A percentile compares a stretch with the other conserved stretches of the same genome.
Evolutionary conservation across 345 rosid species (phyloP).

Genomic region (Eucalyptus coolabah): DNA sequence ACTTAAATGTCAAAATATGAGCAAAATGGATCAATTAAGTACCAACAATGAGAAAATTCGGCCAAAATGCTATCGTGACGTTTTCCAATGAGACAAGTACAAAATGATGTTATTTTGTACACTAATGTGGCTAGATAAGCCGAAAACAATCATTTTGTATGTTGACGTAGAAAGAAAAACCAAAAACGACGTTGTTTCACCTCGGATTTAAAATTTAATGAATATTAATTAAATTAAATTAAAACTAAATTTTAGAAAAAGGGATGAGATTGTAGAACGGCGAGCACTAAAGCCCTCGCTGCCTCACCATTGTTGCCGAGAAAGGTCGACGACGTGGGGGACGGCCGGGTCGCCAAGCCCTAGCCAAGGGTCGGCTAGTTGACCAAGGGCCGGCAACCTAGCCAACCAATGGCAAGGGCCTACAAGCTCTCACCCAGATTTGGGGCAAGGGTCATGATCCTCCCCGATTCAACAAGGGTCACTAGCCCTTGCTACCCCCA

Average conservation of each 20-base stretch:
- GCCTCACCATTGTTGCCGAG: fast-evolving
- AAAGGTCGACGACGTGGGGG: fast-evolving
- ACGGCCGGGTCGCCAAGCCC: fast-evolving
- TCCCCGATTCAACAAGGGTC: fast-evolving
- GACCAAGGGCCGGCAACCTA: fast-evolving
- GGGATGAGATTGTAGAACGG: too few relatives aligned
- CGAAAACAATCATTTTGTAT: too few relatives aligned
- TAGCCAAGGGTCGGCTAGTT: fast-evolving
- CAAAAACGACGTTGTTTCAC: fast-evolving
- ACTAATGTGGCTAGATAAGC: fast-evolving
- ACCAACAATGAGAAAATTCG: fast-evolving
- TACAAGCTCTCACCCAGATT: too few relatives aligned
- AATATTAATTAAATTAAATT: too few relatives aligned
- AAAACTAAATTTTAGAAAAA: too few relatives aligned
- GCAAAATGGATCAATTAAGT: fast-evolving
- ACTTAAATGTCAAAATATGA: too few relatives aligned
- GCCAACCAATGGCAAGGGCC: fast-evolving
- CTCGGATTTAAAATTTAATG: too few relatives aligned
- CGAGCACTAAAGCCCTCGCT: fast-evolving
- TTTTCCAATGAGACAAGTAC: fast-evolving
- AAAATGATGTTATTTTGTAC: too few relatives aligned
- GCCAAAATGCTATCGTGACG: fast-evolving
- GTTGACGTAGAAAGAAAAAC: too few relatives aligned
- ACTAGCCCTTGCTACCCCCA: too few relatives aligned
- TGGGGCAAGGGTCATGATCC: fast-evolving